Evolutionary conservation across 108 stramenopile species (phyloP).

Genomic region (Discostella pseudostelligera): DNA sequence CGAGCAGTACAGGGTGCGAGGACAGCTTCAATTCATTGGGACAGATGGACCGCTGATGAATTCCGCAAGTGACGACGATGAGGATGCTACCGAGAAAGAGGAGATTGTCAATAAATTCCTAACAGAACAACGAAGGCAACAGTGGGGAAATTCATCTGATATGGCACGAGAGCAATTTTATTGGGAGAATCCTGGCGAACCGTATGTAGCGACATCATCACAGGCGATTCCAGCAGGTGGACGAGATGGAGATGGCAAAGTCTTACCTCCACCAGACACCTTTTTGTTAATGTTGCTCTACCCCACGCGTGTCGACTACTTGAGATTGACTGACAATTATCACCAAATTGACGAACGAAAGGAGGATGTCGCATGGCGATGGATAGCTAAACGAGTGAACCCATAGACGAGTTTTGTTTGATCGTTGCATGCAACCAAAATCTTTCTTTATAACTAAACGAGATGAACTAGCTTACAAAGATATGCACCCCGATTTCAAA

Average conservation of each 20-base stretch:
- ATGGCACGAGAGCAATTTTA: conserved; percentile 80
- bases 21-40: conserved; percentile 69
- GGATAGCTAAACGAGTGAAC: conserved; percentile 6
- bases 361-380: conserved; percentile 8
- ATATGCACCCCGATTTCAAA: no score
- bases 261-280: conserved; percentile 68
- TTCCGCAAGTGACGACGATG: background rate
- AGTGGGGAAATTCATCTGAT: conserved; percentile 82
- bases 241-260: conserved; percentile 68
- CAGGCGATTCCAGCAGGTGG: conserved; percentile 53
- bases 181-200: conserved; percentile 51
- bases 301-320: conserved; percentile 73
- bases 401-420: no score
- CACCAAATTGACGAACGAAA: conserved; percentile 64
- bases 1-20: conserved; percentile 87
- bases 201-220: background rate
- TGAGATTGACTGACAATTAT: conserved; percentile 78
- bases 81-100: background rate
- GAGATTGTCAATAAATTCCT: conserved; percentile 38
- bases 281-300: conserved; percentile 81
- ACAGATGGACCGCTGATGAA: conserved; percentile 29
- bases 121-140: conserved; percentile 56
- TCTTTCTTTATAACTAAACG: no score
- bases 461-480: no score
- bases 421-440: no score